Percentiles rank a stretch among this genome's conserved stretches.
phyloP scores from a whole-genome alignment of 345 rosid genomes.

The Salix brachista region DNA sequence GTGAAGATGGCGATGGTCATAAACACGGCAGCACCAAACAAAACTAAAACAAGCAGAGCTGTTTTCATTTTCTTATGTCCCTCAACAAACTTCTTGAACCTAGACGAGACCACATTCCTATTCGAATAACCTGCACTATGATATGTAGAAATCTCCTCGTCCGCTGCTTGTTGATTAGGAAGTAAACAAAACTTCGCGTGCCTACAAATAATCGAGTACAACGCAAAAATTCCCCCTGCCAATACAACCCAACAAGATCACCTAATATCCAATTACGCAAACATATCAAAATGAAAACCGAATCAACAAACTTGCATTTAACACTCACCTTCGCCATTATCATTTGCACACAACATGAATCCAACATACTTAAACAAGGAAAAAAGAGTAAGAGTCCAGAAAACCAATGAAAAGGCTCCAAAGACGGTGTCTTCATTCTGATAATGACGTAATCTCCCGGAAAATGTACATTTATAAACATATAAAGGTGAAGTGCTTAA shows the following conservation, averaged over 20 bases:
- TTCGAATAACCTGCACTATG: constrained; percentile 40
- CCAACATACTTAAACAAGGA: constrained; percentile 70
- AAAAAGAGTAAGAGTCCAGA: constrained; percentile 79
- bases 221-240: constrained; percentile 83
- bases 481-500: constrained; percentile 83
- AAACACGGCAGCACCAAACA: constrained; percentile 65
- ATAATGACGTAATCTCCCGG: constrained; percentile 52
- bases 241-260: constrained; percentile 17
- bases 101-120: constrained; percentile 43
- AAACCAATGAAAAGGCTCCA: constrained; percentile 78
- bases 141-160: constrained; percentile 86
- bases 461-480: constrained; percentile 73
- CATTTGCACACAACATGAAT: constrained; percentile 58
- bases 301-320: not conserved
- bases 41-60: constrained; percentile 62
- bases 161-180: constrained; percentile 88
- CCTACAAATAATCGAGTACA: constrained; percentile 81
- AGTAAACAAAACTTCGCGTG: constrained; percentile 76
- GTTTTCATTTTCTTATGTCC: constrained; percentile 60
- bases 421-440: constrained; percentile 63
- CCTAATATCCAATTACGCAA: constrained; percentile 4
- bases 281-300: not conserved
- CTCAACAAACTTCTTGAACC: constrained; percentile 52
- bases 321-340: constrained; percentile 82
- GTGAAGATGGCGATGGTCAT: constrained; percentile 66